Evolutionary conservation across 805 yeast genomes (phyloP), one percentile per base, ranked within the genome.

Genomic region (Cyberlindnera mrakii): DNA sequence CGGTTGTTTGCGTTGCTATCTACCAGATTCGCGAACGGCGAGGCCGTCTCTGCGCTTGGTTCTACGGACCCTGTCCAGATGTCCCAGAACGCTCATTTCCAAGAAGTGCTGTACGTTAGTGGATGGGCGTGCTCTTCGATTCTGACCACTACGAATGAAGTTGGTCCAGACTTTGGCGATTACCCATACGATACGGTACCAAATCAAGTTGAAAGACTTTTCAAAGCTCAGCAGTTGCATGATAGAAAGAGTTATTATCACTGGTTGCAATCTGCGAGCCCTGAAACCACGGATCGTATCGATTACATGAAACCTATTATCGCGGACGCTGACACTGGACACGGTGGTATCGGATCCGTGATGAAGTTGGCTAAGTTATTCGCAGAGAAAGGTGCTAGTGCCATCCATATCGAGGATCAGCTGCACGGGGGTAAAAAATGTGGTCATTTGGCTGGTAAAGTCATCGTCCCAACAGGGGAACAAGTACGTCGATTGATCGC

Each of bases 111-210:
- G 7, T 81, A 74, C 55, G 72, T 75, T 30, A 74, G 80, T 27
- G 85, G 85, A 1, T 80, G 80, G 79, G 85, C 80, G 2, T 75
- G 75, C 38, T 75, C 80, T 2, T 67, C 77, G 18, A 70, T 75
- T 1, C 54, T 78, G 47, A 78, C 81, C 8, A 70, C 81, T 4
- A 79, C 83, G 3, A 74, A 78, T 53, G 85, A 80, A 50, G 81
- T 77, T 3, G 71, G 78, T 2, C 82, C 84, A 1, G 85, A 80
- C 54, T 76, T 77, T 57, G 85, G 84, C 17, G 85, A 80, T 55
- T 80, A 80, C 53, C 85, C 85, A 0, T 78, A 79, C 52, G 79
- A 79, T 50, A 80, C 85, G 0, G 82, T 80, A 2, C 85, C 85
- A n/a, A 76, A 76, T 51, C 80, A 78, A 53, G 83, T 77, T 6